Base-by-base conservation (phyloP, 495 filamentous ascomycete species). In the Aspergillus incahuasiensis region DNA sequence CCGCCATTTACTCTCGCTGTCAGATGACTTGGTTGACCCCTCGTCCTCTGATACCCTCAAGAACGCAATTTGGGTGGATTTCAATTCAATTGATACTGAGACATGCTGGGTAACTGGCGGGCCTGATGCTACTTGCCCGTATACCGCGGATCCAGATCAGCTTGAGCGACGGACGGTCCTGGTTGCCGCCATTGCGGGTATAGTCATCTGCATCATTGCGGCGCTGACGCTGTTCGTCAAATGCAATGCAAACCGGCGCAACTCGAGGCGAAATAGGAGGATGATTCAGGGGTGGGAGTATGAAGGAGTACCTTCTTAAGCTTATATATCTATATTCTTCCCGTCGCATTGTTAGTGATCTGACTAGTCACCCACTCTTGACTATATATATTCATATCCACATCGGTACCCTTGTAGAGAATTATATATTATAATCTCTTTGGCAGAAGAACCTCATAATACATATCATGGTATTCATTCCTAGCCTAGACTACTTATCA, bases 181-280 rank as follows among this genome's bases (percentile, higher is more conserved):
- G n/a, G 80, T 86, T 55, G 78, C 83, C 2, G 77, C 77, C 6
- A 73, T 86, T 38, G 82, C 83, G 8, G 76, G 75, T 0, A 76
- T 86, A 24, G 75, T 86, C 2, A 80, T 87, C 11, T 74, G 79
- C 43, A 68, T 85, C 24, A 69, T 86, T 30, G 73, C 81, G 2
- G 79, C 74, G 6, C 65, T 86, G 70, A 85, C 82, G 1, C 46
- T 86, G 13, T 85, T 86, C 59, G 77, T 84, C 45, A 87, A 87
- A 60, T 84, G 81, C 57, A 84, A 82, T 48, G 74, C 80, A 22
- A 86, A 85, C 62, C 62, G 83, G 21, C 68, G 79, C 24, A 78
- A 71, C 40, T 76, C 73, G 25, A 72, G 75, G 45, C 72, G 77
- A 43, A 69, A 78, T 48, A 78, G 74, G 64, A 78, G 75, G 58